These are phyloP conservation scores for Phytopythium cucurbitacearum DNA, from an alignment of 352 stramenopile genomes.

Conservation along the genomic window DNA sequence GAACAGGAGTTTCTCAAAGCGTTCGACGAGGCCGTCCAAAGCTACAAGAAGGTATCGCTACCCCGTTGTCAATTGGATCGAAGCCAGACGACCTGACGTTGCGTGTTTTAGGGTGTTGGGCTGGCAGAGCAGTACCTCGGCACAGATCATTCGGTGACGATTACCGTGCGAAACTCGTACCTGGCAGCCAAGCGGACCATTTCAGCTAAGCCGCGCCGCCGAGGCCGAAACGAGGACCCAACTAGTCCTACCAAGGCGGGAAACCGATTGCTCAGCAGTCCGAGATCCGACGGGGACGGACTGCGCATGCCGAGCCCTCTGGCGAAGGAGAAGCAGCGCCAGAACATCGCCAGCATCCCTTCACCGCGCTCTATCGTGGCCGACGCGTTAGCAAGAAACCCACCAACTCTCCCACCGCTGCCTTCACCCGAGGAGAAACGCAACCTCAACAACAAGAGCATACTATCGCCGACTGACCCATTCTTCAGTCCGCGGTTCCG, in stretches of 20 bases:
- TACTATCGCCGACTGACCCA: slow-evolving; percentile 41
- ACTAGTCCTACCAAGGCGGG: slow-evolving; percentile 23
- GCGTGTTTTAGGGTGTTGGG: slow-evolving; percentile 56
- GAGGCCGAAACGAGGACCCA: neutral
- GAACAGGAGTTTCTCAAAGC: slow-evolving; percentile 93
- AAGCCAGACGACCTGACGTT: neutral
- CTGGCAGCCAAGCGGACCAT: slow-evolving; percentile 75
- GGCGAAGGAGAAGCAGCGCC: slow-evolving; percentile 30
- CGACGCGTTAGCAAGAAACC: slow-evolving; percentile 38
- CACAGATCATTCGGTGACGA: slow-evolving; percentile 81
- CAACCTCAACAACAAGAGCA: slow-evolving; percentile 2
- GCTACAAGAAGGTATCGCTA: slow-evolving; percentile 76
- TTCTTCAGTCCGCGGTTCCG: slow-evolving; percentile 69
- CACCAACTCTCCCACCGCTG: slow-evolving; percentile 21
- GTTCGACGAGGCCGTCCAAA: slow-evolving; percentile 76
- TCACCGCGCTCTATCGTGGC: slow-evolving; percentile 53
- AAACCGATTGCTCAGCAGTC: slow-evolving; percentile 28
- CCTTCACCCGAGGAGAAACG: slow-evolving; percentile 25
- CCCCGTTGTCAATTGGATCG: neutral
- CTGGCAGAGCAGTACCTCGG: slow-evolving; percentile 89
- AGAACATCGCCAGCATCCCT: slow-evolving; percentile 19
- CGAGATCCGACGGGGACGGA: slow-evolving; percentile 8
- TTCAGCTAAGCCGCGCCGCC: slow-evolving; percentile 19
- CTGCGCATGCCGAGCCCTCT: slow-evolving; percentile 48
- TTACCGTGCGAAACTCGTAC: slow-evolving; percentile 88